Percentiles rank a stretch among this genome's conserved stretches.
Conservation (phyloP, 148 eudicot genomes). For the Rhododendron mucronatum region DNA sequence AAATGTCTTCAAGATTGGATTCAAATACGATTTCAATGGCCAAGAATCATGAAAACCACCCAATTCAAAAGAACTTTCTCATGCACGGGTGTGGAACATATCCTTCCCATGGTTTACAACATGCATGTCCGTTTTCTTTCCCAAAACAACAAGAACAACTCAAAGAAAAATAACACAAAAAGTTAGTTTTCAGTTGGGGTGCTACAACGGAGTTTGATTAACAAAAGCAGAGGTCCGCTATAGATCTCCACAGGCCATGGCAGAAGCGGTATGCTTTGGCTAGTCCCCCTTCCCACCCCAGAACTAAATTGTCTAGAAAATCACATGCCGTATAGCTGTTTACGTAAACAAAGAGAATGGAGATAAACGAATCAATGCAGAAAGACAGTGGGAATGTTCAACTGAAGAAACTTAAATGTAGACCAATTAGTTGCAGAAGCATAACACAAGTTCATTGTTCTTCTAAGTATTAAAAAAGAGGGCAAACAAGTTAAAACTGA, state of each 20-base stretch:
- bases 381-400: not conserved
- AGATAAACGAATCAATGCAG: not conserved
- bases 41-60: not conserved
- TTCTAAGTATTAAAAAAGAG: not conserved
- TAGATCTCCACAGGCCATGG: not conserved
- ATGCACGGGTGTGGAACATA: not conserved
- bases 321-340: not conserved
- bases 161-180: not conserved
- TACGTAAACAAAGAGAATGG: not conserved
- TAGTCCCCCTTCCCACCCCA: not conserved
- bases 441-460: not conserved
- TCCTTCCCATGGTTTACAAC: not conserved
- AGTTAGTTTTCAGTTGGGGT: not conserved
- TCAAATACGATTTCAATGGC: not conserved
- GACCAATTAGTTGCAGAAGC: not conserved
- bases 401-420: not conserved
- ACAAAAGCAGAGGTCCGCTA: not conserved
- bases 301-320: not conserved
- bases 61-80: not conserved
- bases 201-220: not conserved
- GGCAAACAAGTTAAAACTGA: not conserved
- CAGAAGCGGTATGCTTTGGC: not conserved
- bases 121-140: not conserved
- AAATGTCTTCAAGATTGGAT: not conserved
- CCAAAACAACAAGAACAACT: not conserved